A percentile compares a stretch with the other conserved stretches of the same genome.
Conservation (phyloP, 129 eudicot genomes). For the Kitagawia praeruptora region DNA sequence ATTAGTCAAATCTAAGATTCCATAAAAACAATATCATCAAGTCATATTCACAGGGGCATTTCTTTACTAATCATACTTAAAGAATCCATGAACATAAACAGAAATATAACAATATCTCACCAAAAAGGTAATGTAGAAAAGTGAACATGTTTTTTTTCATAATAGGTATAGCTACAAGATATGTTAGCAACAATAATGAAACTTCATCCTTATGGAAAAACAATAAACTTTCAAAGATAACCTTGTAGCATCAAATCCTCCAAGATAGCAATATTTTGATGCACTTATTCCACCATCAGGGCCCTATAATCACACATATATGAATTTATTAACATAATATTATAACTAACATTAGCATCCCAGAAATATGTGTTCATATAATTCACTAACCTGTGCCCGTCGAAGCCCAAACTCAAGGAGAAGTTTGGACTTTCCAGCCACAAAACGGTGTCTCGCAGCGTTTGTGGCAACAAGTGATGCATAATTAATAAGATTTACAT, state of each 20-base stretch:
- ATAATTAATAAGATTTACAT: constrained; percentile 81
- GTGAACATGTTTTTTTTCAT: neutral
- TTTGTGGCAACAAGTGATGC: constrained; percentile 93
- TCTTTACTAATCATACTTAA: neutral
- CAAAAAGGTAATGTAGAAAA: neutral
- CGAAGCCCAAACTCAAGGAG: constrained; percentile 96
- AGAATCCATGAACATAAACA: neutral
- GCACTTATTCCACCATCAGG: constrained; percentile 99
- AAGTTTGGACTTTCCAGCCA: constrained; percentile 85
- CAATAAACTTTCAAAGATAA: constrained; percentile 17
- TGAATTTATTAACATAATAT: neutral
- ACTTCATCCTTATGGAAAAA: neutral
- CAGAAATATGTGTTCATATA: neutral
- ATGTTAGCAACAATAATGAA: neutral
- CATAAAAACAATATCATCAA: neutral
- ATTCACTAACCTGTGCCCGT: constrained; percentile 79
- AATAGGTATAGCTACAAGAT: neutral
- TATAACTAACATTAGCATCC: neutral
- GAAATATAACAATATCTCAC: neutral
- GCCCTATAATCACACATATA: constrained; percentile 34
- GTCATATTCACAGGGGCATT: neutral
- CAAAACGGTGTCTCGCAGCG: constrained; percentile 97
- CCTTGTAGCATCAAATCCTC: constrained; percentile 99
- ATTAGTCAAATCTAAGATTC: neutral
- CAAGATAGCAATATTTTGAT: constrained; percentile 92